A percentile compares a stretch with the other conserved stretches of the same genome.
Evolutionary conservation across 306 rosid genomes (phyloP).

Genomic region (Gleditsia sinensis): DNA sequence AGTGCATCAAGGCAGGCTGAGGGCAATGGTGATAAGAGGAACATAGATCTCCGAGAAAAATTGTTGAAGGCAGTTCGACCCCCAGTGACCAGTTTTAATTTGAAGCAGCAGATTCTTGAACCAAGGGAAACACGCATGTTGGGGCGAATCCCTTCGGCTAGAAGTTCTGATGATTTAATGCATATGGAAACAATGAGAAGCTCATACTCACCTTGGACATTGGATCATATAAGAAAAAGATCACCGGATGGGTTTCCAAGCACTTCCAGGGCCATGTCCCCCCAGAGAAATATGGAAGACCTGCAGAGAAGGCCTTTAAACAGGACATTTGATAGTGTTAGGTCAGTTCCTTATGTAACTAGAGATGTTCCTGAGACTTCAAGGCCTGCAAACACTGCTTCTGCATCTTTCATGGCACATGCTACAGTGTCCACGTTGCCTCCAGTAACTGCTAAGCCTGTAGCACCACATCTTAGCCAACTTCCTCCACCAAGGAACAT

Average conservation of each 20-base stretch:
- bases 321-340: slow-evolving; percentile 60
- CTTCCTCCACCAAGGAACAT: slow-evolving; percentile 61
- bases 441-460: slow-evolving; percentile 62
- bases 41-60: slow-evolving; percentile 83
- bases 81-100: slow-evolving; percentile 27
- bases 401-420: slow-evolving; percentile 52
- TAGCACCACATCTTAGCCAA: slow-evolving; percentile 55
- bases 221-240: slow-evolving; percentile 64
- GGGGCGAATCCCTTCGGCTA: slow-evolving; percentile 56
- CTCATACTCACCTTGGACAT: slow-evolving; percentile 78
- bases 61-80: slow-evolving; percentile 61
- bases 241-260: slow-evolving; percentile 52
- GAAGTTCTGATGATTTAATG: slow-evolving; percentile 66
- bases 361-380: slow-evolving; percentile 62
- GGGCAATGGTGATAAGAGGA: slow-evolving; percentile 52
- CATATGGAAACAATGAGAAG: slow-evolving; percentile 65
- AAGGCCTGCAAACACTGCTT: slow-evolving; percentile 52
- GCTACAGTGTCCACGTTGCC: slow-evolving; percentile 57
- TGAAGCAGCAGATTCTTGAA: slow-evolving; percentile 46
- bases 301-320: slow-evolving; percentile 58
- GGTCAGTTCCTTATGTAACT: slow-evolving; percentile 54
- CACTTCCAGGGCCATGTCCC: slow-evolving; percentile 48
- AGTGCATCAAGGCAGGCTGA: slow-evolving; percentile 53
- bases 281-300: slow-evolving; percentile 53
- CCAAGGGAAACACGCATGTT: slow-evolving; percentile 51